Base-by-base conservation (phyloP, 2,329 filamentous ascomycete species). In the Talaromyces verruculosus region DNA sequence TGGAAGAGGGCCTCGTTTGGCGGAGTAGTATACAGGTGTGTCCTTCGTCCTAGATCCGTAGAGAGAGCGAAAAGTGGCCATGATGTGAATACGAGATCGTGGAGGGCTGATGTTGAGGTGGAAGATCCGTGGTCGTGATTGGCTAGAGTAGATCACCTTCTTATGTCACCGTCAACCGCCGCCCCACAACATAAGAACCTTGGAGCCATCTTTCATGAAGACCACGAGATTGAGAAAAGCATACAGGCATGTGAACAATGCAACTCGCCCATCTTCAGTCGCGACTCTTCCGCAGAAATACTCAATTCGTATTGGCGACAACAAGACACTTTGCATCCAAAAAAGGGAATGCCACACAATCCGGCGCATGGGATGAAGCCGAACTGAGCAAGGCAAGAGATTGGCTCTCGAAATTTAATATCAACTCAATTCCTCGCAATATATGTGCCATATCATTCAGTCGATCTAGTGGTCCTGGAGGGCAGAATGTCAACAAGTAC, bases 401-500 rank as follows among this genome's bases (percentile, higher is more conserved):
- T 71, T 89, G 87, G 87, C 82, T 89, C 58, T 77, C 80, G 51
- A 77, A 77, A 53, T 81, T 88, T 69, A 78, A 84, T 73, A 74
- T 82, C 64, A 81, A 84, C 15, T 82, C 84, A 15, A 84, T 89
- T 65, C 85, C 87, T 30, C 82, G 80, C 65, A 79, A 79, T 68
- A 80, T 89, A 65, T 83, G 85, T 71, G 82, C 87, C 67, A 73
- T 89, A 69, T 85, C 82, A 59, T 89, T 88, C 74, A 88, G 85
- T 73, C 82, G 87, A 66, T 88, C 87, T 2, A 87, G 86, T 62
- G 87, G 87, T 3, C 87, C 87, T 19, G 87, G 87, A 61, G 87
- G 87, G 11, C 87, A 89, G 75, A 89, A 89, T 78, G 87, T 89
- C 65, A 89, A 89, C 77, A 89, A 89, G 87, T 89, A 76, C 69